phyloP scores from a whole-genome alignment of 345 rosid species.

The Trapa incisa region DNA sequence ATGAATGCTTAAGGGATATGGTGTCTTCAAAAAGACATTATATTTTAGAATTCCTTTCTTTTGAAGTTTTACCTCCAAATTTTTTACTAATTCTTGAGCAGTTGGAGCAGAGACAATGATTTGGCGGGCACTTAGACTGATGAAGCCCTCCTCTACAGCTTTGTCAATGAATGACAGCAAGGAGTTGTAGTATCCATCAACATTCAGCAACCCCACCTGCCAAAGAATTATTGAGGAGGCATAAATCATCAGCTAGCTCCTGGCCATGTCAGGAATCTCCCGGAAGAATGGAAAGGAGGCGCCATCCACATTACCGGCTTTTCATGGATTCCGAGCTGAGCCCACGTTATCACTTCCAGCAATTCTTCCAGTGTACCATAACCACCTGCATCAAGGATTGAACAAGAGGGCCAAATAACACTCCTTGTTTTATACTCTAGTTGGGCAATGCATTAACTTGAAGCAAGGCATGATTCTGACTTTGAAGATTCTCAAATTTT shows the following conservation, averaged over 20 bases:
- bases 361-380: constrained; percentile 97
- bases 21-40: too few species aligned
- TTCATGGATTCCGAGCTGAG: constrained; percentile 98
- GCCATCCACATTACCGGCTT: constrained; percentile 44
- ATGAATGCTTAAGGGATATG: too few species aligned
- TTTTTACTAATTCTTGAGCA: constrained; percentile 65
- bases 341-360: constrained; percentile 98
- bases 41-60: too few species aligned
- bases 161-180: constrained; percentile 87
- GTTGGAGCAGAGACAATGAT: constrained; percentile 89
- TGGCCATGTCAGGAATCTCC: neutral
- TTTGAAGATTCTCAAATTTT: constrained; percentile 5
- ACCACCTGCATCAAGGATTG: constrained; percentile 42
- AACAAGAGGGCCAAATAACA: too few species aligned
- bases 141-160: constrained; percentile 97
- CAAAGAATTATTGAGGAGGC: neutral
- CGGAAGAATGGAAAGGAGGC: neutral
- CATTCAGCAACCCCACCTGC: constrained; percentile 94
- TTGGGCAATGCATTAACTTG: neutral
- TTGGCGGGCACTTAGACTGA: constrained; percentile 70
- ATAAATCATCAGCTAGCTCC: neutral
- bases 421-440: too few species aligned
- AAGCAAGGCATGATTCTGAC: neutral
- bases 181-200: constrained; percentile 97
- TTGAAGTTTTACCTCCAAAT: constrained; percentile 54